Percentiles rank a stretch among this genome's conserved stretches.
Conservation (phyloP, 805 yeast species). For the Suhomyces emberorum region DNA sequence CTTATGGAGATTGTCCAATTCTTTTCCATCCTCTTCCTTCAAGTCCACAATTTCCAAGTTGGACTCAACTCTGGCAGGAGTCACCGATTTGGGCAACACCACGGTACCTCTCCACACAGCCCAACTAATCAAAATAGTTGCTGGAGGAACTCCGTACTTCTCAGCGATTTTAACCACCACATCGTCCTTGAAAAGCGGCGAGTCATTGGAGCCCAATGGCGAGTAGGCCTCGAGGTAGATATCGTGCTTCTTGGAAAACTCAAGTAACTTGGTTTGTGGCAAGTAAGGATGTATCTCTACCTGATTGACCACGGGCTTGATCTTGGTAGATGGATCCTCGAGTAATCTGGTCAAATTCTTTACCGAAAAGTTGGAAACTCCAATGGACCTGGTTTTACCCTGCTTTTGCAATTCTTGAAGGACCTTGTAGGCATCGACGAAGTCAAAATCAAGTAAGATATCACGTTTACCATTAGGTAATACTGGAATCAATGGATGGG, state of each 20-base stretch:
- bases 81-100: slow-evolving; percentile 39
- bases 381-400: slow-evolving; percentile 29
- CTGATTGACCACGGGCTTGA: slow-evolving; percentile 33
- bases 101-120: slow-evolving; percentile 36
- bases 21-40: slow-evolving; percentile 34
- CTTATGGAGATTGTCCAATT: slow-evolving; percentile 4
- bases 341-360: slow-evolving; percentile 26
- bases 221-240: slow-evolving; percentile 25
- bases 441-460: slow-evolving; percentile 24
- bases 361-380: slow-evolving; percentile 34
- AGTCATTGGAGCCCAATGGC: slow-evolving; percentile 36
- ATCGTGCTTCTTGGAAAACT: slow-evolving; percentile 11
- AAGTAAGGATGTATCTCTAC: slow-evolving; percentile 36
- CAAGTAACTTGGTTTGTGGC: slow-evolving; percentile 22
- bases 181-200: slow-evolving; percentile 36
- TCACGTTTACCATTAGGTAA: slow-evolving; percentile 34
- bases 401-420: slow-evolving; percentile 25
- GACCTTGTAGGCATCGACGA: slow-evolving; percentile 31
- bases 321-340: slow-evolving; percentile 15
- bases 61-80: slow-evolving; percentile 28
- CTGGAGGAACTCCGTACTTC: slow-evolving; percentile 30
- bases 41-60: slow-evolving; percentile 35
- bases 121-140: slow-evolving; percentile 39
- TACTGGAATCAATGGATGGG: slow-evolving; percentile 18
- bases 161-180: slow-evolving; percentile 26